Percentiles rank a stretch among this genome's conserved stretches.
Conservation (phyloP, 2,329 filamentous ascomycete species). For the Dactylellina leptospora region DNA sequence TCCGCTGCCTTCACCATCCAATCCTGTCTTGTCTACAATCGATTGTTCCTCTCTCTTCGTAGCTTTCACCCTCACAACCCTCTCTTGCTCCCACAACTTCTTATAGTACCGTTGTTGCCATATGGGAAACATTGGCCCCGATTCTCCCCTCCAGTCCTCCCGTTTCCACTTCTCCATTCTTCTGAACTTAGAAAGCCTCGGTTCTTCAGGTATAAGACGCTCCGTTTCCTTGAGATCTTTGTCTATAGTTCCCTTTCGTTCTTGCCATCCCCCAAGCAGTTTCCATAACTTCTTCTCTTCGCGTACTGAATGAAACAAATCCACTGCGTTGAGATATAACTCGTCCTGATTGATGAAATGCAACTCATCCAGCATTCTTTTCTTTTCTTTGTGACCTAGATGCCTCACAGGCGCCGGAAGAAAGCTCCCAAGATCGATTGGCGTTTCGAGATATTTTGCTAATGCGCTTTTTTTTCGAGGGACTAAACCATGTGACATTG, state of each 20-base stretch:
- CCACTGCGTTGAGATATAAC: slow-evolving; percentile 39
- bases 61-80: slow-evolving; percentile 18
- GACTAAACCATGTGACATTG: no score
- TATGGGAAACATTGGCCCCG: slow-evolving; percentile 25
- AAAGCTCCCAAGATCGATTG: slow-evolving; percentile 33
- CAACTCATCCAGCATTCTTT: slow-evolving; percentile 33
- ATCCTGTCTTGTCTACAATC: no score
- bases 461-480: slow-evolving; percentile 21
- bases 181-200: slow-evolving; percentile 17
- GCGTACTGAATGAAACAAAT: slow-evolving; percentile 23
- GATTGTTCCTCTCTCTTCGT: background rate
- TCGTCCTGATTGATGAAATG: slow-evolving; percentile 47
- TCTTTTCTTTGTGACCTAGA: slow-evolving; percentile 15
- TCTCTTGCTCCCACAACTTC: slow-evolving; percentile 35
- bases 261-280: slow-evolving; percentile 37
- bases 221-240: slow-evolving; percentile 11
- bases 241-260: slow-evolving; percentile 13
- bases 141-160: slow-evolving; percentile 29
- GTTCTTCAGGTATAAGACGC: slow-evolving; percentile 25
- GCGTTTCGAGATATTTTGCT: slow-evolving; percentile 32
- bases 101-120: slow-evolving; percentile 43
- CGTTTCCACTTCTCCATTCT: slow-evolving; percentile 46
- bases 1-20: background rate
- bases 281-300: slow-evolving; percentile 48
- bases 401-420: slow-evolving; percentile 2